A percentile compares a stretch with the other conserved stretches of the same genome.
These are phyloP conservation scores for Aspergillus melleus DNA, from an alignment of 2,329 filamentous ascomycete genomes.

Conservation along the genomic window DNA sequence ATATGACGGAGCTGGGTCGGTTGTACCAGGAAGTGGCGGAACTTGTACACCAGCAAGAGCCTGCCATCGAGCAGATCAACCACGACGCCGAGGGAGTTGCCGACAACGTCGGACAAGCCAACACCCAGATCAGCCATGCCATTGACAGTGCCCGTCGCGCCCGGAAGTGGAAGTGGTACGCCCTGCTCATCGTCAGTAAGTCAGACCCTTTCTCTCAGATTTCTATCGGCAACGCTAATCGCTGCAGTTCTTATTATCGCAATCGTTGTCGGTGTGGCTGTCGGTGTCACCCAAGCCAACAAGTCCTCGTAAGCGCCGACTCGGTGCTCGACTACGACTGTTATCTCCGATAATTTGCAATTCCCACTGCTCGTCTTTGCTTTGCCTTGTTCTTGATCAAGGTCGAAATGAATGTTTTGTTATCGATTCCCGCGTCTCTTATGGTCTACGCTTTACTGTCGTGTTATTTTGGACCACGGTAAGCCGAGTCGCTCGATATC, in stretches of 20 bases:
- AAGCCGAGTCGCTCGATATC: slow-evolving; percentile 16
- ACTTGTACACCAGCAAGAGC: slow-evolving; percentile 83
- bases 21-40: slow-evolving; percentile 89
- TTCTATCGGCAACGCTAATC: slow-evolving; percentile 6
- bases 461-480: slow-evolving; percentile 9
- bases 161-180: slow-evolving; percentile 96
- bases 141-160: slow-evolving; percentile 77
- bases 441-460: slow-evolving; percentile 6
- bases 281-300: slow-evolving; percentile 44
- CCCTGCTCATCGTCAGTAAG: slow-evolving; percentile 70
- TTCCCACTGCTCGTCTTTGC: slow-evolving; percentile 6
- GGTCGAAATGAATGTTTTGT: slow-evolving; percentile 11
- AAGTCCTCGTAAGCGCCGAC: slow-evolving; percentile 8
- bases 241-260: slow-evolving; percentile 54
- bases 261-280: slow-evolving; percentile 53
- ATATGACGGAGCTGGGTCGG: slow-evolving; percentile 83
- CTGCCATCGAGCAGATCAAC: slow-evolving; percentile 76
- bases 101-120: slow-evolving; percentile 81
- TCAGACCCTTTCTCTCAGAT: slow-evolving; percentile 24
- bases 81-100: slow-evolving; percentile 82
- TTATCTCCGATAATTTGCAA: not conserved
- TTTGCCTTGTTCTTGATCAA: not conserved
- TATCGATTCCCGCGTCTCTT: slow-evolving; percentile 5
- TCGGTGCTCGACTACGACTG: not conserved
- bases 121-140: slow-evolving; percentile 77